These are phyloP conservation scores for Hypericum androsaemum DNA, from an alignment of 345 rosid species.

Conservation along the genomic window DNA sequence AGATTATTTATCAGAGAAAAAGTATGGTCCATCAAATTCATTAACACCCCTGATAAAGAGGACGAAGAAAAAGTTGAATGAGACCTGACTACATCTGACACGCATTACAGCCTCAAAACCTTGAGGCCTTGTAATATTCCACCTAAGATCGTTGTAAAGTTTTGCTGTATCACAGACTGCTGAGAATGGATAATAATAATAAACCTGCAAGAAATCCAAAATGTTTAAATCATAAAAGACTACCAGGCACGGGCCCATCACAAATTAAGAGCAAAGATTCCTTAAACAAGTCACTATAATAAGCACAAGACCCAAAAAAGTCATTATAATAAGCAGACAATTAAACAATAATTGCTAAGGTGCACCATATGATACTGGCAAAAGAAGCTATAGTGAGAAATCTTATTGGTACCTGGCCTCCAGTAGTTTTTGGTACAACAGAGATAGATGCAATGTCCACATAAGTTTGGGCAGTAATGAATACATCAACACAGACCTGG, in stretches of 20 bases:
- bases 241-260: too few species aligned
- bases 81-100: slow-evolving; percentile 91
- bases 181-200: slow-evolving; percentile 85
- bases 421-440: slow-evolving; percentile 84
- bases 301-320: too few species aligned
- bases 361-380: not conserved
- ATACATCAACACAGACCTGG: slow-evolving; percentile 96
- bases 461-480: slow-evolving; percentile 77
- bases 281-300: too few species aligned
- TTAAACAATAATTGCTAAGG: not conserved
- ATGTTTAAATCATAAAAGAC: not conserved
- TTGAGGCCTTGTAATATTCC: slow-evolving; percentile 97
- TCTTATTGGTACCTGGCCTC: slow-evolving; percentile 62
- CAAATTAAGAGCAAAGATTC: too few species aligned
- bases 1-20: not conserved
- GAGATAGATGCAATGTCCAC: slow-evolving; percentile 86
- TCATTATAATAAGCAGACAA: not conserved
- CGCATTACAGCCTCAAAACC: slow-evolving; percentile 99
- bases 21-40: not conserved
- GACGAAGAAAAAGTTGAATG: not conserved
- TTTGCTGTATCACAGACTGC: slow-evolving; percentile 85
- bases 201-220: slow-evolving; percentile 46
- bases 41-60: not conserved
- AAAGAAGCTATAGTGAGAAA: too few species aligned
- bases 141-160: slow-evolving; percentile 94